phyloP scores from a whole-genome alignment of 192 early-diverging fungal genomes.

The Rhizophagus prolifer region DNA sequence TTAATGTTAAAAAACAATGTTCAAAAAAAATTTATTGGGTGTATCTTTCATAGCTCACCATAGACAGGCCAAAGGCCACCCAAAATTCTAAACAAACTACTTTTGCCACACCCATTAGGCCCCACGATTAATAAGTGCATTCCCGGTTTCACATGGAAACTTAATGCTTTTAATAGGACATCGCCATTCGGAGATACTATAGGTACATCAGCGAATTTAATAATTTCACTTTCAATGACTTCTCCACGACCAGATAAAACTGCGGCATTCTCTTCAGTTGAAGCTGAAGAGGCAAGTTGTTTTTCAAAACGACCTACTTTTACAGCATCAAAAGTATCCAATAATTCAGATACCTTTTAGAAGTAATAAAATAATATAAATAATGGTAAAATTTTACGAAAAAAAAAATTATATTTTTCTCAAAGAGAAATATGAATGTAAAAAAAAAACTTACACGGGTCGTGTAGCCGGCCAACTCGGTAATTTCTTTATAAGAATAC shows the following conservation, averaged over 20 bases:
- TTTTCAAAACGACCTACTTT: slow-evolving; percentile 77
- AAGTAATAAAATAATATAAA: not conserved
- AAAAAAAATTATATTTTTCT: not conserved
- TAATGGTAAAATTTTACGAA: not conserved
- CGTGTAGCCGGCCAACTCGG: slow-evolving; percentile 93
- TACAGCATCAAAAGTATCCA: slow-evolving; percentile 88
- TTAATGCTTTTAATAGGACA: slow-evolving; percentile 81
- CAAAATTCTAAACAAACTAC: slow-evolving; percentile 93
- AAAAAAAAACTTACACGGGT: slow-evolving; percentile 60
- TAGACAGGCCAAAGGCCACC: slow-evolving; percentile 96
- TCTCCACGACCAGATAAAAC: slow-evolving; percentile 64
- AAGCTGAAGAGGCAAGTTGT: slow-evolving; percentile 57
- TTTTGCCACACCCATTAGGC: slow-evolving; percentile 94
- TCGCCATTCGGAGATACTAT: slow-evolving; percentile 96
- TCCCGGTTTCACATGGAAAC: slow-evolving; percentile 87
- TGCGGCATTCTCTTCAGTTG: slow-evolving; percentile 52
- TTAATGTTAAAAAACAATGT: not conserved
- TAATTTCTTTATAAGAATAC: slow-evolving; percentile 94
- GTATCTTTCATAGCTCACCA: slow-evolving; percentile 43
- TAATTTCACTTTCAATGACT: slow-evolving; percentile 71
- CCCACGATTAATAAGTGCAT: slow-evolving; percentile 92
- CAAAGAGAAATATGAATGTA: not conserved
- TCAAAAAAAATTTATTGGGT: not conserved
- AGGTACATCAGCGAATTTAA: slow-evolving; percentile 89
- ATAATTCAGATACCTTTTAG: slow-evolving; percentile 67